A percentile compares a stretch with the other conserved stretches of the same genome.
These are phyloP conservation scores for Chenopodium formosanum DNA, from an alignment of 148 eudicot species.

Conservation along the genomic window DNA sequence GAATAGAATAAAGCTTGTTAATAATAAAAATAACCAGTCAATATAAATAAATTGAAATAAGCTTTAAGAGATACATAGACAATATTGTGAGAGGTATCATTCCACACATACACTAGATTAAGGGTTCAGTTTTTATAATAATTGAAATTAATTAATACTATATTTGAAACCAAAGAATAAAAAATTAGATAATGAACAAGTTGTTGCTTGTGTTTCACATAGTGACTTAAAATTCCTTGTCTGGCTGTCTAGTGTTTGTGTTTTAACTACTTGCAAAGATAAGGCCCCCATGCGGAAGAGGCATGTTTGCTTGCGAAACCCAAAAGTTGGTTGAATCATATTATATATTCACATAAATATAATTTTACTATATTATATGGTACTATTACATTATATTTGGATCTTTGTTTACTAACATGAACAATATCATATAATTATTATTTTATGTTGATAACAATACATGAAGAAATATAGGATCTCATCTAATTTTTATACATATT, in stretches of 20 bases:
- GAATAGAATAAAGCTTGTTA: too few relatives aligned
- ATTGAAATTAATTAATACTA: too few relatives aligned
- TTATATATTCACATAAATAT: background rate
- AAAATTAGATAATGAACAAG: background rate
- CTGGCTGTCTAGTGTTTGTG: slow-evolving; percentile 15
- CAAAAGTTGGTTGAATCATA: slow-evolving; percentile 31
- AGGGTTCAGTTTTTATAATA: too few relatives aligned
- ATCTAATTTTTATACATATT: background rate
- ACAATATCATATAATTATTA: slow-evolving; percentile 1
- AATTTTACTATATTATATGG: background rate
- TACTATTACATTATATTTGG: slow-evolving; percentile 7
- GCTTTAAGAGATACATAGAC: too few relatives aligned
- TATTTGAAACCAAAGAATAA: background rate
- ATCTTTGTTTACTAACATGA: slow-evolving; percentile 19
- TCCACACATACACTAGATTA: too few relatives aligned
- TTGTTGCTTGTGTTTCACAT: slow-evolving; percentile 6
- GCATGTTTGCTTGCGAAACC: slow-evolving; percentile 38
- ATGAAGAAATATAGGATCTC: slow-evolving; percentile 20
- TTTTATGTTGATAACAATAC: background rate
- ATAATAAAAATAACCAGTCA: too few relatives aligned
- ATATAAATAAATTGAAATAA: too few relatives aligned
- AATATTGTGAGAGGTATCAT: too few relatives aligned
- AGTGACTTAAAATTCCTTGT: slow-evolving; percentile 14
- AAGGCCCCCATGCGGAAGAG: slow-evolving; percentile 17
- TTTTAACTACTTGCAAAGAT: slow-evolving; percentile 2